phyloP scores from a whole-genome alignment of 192 early-diverging fungal genomes.

The Dimargaris xerosporica region DNA sequence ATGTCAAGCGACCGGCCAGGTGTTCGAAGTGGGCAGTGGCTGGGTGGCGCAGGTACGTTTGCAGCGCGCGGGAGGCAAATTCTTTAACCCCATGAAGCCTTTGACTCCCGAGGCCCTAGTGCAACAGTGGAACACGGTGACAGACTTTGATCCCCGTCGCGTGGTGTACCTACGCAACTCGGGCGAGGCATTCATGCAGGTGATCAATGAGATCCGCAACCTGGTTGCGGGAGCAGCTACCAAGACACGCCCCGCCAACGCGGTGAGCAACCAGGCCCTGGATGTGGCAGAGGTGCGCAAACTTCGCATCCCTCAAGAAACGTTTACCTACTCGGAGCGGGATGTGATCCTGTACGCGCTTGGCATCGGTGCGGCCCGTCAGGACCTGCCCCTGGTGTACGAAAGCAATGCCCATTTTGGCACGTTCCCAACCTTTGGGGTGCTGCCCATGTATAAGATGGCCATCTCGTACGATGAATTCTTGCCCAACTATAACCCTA shows the following conservation, averaged over 20 bases:
- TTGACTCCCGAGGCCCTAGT: constrained; percentile 79
- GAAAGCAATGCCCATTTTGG: constrained; percentile 75
- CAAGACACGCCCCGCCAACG: constrained; percentile 18
- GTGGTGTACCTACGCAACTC: constrained; percentile 25
- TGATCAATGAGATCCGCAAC: constrained; percentile 61
- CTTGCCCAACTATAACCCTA: constrained; percentile 61
- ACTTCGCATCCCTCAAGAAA: constrained; percentile 29
- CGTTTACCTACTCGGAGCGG: constrained; percentile 66
- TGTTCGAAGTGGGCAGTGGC: constrained; percentile 94
- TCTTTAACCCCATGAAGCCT: constrained; percentile 69
- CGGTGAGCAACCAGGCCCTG: constrained; percentile 23
- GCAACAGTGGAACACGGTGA: constrained; percentile 59
- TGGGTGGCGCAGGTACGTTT: constrained; percentile 92
- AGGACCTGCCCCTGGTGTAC: constrained; percentile 81
- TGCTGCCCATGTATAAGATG: constrained; percentile 64
- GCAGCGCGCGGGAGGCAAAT: constrained; percentile 88
- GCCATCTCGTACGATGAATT: constrained; percentile 40
- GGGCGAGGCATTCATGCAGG: constrained; percentile 25
- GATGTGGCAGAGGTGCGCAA: constrained; percentile 51
- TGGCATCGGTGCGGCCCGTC: constrained; percentile 79
- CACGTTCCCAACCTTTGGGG: constrained; percentile 84
- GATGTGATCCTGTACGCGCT: constrained; percentile 91
- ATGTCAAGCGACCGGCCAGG: constrained; percentile 56
- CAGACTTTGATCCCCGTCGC: constrained; percentile 91
- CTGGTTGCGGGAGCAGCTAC: constrained; percentile 31